phyloP scores from a whole-genome alignment of 768 basidiomycete genomes.

The Boletus fagicola region DNA sequence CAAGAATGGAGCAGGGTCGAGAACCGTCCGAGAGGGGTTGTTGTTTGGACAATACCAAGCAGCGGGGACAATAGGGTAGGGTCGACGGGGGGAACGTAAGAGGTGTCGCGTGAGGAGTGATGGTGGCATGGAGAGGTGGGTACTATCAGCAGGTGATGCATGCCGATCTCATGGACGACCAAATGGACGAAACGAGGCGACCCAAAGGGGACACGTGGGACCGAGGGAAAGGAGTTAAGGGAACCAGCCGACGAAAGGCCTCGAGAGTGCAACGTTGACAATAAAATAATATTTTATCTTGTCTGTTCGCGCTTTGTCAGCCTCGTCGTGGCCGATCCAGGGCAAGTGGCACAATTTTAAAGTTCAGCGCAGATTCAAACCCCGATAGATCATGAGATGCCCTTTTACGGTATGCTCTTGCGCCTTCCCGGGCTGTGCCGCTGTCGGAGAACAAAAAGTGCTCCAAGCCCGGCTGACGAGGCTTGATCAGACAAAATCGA shows the following conservation, averaged over 20 bases:
- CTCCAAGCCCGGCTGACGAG: slow-evolving; percentile 34
- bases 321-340: not conserved
- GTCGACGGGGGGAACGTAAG: slow-evolving; percentile 10
- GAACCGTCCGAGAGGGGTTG: not conserved
- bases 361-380: slow-evolving; percentile 31
- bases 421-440: slow-evolving; percentile 32
- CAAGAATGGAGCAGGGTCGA: slow-evolving; percentile 1
- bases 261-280: slow-evolving; percentile 23
- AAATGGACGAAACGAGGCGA: slow-evolving; percentile 13
- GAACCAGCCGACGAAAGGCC: slow-evolving; percentile 13
- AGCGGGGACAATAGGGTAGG: not conserved
- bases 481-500: slow-evolving; percentile 29
- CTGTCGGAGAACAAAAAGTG: slow-evolving; percentile 35
- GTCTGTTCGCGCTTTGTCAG: not conserved
- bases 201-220: slow-evolving; percentile 16
- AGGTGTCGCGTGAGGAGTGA: not conserved
- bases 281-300: too few relatives aligned
- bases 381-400: slow-evolving; percentile 16
- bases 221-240: slow-evolving; percentile 19
- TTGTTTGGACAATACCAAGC: not conserved
- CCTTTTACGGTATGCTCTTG: slow-evolving; percentile 19
- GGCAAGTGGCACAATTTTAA: slow-evolving; percentile 7
- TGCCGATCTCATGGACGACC: slow-evolving; percentile 14
- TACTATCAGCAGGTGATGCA: slow-evolving; percentile 18
- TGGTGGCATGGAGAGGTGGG: slow-evolving; percentile 16